phyloP scores from a whole-genome alignment of 176 grass and related monocot genomes.

The Carex cristatella region DNA sequence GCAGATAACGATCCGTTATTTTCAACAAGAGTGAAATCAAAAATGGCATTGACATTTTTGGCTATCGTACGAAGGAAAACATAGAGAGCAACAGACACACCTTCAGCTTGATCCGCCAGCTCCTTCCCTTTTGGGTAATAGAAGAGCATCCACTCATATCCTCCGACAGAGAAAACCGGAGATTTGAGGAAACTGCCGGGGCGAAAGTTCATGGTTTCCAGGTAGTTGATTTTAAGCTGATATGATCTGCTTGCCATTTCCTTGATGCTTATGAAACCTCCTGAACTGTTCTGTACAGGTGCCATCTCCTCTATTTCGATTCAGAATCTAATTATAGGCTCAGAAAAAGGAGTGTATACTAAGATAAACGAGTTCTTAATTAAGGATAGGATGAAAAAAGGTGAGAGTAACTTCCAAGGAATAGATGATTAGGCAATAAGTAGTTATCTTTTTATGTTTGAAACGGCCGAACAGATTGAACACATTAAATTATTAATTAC shows the following conservation, averaged over 20 bases:
- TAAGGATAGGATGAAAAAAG: not conserved
- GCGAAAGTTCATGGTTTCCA: not conserved
- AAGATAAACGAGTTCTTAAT: not conserved
- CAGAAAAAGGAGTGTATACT: not conserved
- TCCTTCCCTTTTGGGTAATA: conserved; percentile 3
- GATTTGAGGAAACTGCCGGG: not conserved
- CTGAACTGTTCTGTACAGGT: not conserved
- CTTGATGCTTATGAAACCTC: not conserved
- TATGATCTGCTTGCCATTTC: not conserved
- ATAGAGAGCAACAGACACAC: not conserved
- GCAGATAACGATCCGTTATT: not conserved
- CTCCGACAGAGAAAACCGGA: not conserved
- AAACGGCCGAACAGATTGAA: not conserved
- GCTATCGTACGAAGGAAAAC: not conserved
- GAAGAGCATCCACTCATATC: not conserved
- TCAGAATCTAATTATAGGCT: not conserved
- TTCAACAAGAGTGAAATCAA: not conserved
- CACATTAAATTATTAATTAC: not conserved
- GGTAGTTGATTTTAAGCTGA: conserved; percentile 6
- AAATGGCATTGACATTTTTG: not conserved
- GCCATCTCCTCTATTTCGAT: not conserved
- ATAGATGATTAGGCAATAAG: not conserved
- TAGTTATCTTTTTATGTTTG: not conserved
- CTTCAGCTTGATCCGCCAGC: not conserved
- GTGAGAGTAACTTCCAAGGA: not conserved